These are phyloP conservation scores for Martensiomyces pterosporus DNA, from an alignment of 192 early-diverging fungal species.

Conservation along the genomic window DNA sequence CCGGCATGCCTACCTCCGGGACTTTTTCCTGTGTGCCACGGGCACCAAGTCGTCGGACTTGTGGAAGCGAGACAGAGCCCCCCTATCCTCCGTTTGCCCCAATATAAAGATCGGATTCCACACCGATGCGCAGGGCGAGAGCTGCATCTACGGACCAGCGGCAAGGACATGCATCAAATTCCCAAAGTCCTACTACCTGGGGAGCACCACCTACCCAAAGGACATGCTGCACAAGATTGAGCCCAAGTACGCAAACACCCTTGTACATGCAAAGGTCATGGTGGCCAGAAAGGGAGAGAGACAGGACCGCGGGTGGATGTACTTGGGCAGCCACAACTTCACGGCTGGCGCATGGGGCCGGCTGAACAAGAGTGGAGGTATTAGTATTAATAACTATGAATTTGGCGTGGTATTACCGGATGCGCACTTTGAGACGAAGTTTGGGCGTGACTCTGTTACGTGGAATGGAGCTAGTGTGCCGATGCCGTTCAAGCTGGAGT, in stretches of 20 bases:
- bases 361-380: not conserved
- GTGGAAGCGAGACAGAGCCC: not conserved
- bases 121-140: constrained; percentile 16
- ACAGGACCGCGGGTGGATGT: constrained; percentile 26
- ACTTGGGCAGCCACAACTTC: constrained; percentile 42
- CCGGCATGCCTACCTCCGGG: constrained; percentile 3
- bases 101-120: constrained; percentile 28
- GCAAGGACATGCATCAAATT: constrained; percentile 16
- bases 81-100: not conserved
- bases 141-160: constrained; percentile 10
- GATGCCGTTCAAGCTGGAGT: constrained; percentile 25
- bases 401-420: constrained; percentile 31
- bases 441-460: constrained; percentile 17
- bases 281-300: constrained; percentile 10
- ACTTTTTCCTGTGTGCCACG: constrained; percentile 18
- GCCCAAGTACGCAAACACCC: constrained; percentile 2
- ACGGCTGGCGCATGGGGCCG: constrained; percentile 37
- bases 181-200: constrained; percentile 2
- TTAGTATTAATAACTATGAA: constrained; percentile 38
- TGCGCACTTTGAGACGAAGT: constrained; percentile 13
- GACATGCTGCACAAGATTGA: constrained; percentile 11
- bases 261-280: constrained; percentile 31
- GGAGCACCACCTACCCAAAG: constrained; percentile 4
- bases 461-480: constrained; percentile 23
- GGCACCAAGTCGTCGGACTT: not conserved